Evolutionary conservation across 768 basidiomycete species (phyloP).

Genomic region (Tricholoma sp.): DNA sequence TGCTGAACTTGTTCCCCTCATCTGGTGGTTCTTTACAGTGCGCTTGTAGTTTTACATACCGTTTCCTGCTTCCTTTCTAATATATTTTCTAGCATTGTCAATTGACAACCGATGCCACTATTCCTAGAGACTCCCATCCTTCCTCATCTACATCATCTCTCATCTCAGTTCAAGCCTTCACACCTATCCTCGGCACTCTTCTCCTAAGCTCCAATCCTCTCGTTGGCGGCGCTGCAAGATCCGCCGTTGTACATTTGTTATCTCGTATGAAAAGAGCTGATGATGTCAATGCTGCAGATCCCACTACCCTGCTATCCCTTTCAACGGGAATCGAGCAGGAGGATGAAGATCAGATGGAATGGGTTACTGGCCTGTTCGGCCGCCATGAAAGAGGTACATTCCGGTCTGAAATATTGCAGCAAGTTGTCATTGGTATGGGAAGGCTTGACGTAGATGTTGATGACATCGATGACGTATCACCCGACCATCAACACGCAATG

Average conservation of each 20-base stretch:
- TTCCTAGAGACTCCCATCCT: slow-evolving; percentile 27
- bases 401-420: slow-evolving; percentile 76
- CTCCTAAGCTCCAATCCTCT: slow-evolving; percentile 74
- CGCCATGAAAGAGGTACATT: slow-evolving; percentile 56
- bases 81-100: slow-evolving; percentile 52
- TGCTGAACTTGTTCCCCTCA: slow-evolving; percentile 68
- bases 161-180: slow-evolving; percentile 84
- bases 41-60: slow-evolving; percentile 9
- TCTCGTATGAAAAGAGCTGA: slow-evolving; percentile 64
- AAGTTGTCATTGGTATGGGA: slow-evolving; percentile 89
- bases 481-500: neutral
- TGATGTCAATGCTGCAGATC: slow-evolving; percentile 27
- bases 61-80: slow-evolving; percentile 3
- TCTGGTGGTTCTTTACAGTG: slow-evolving; percentile 92
- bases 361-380: slow-evolving; percentile 44
- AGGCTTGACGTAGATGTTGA: slow-evolving; percentile 46
- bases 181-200: slow-evolving; percentile 84
- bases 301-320: slow-evolving; percentile 11
- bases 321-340: slow-evolving; percentile 18
- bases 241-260: slow-evolving; percentile 75
- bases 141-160: slow-evolving; percentile 32
- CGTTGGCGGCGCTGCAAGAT: slow-evolving; percentile 69
- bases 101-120: slow-evolving; percentile 47
- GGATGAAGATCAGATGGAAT: slow-evolving; percentile 29
- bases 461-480: slow-evolving; percentile 1